Evolutionary conservation across 2,329 filamentous ascomycete species (phyloP), one percentile per base, ranked within the genome.

Genomic region (Trematosphaeria pertusa): DNA sequence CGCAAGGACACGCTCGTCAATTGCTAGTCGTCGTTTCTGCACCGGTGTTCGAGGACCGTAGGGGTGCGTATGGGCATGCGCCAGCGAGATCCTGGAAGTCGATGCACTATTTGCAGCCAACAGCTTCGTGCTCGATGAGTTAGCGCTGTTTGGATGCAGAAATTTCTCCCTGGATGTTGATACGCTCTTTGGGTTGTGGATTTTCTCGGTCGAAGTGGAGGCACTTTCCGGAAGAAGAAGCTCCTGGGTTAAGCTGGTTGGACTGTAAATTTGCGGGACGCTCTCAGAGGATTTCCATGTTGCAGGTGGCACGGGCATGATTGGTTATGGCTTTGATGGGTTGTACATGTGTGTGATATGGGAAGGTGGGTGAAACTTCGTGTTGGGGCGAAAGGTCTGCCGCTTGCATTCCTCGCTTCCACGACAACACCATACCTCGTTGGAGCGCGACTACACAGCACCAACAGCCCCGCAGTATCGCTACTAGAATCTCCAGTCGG

Each of bases 1-100:
- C 1, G 62, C 60, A 7, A 63, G 31, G 0, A 54, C 34, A 4
- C 45, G 54, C 12, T 63, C 58, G 33, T 63, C 41, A 2, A 55
- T 37, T 10, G 5, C 24, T 7, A 8, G 12, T 12, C 24, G 12
- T 28, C 12, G 7, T 28, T 7, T 28, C 24, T 28, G 24, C 14
- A 5, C 19, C 24, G 15, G 18, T n/a, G 21, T 24, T 21, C 33
- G 24, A 15, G 21, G 15, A 12, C 18, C 19, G 7, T 18, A 15
- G 6, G 42, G 34, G 7, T 44, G 42, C 8, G 22, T 26, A 5
- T 15, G 42, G 26, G 32, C 35, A 19, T n/a, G 20, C 24, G 26
- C 11, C 17, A 32, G 26, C 11, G 41, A 36, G 15, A 37, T 31
- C 10, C 18, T 28, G 5, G 41, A 36, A 1, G 41, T 21, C 10